Conservation (phyloP, 495 filamentous ascomycete species). For the Lindgomyces ingoldianus region DNA sequence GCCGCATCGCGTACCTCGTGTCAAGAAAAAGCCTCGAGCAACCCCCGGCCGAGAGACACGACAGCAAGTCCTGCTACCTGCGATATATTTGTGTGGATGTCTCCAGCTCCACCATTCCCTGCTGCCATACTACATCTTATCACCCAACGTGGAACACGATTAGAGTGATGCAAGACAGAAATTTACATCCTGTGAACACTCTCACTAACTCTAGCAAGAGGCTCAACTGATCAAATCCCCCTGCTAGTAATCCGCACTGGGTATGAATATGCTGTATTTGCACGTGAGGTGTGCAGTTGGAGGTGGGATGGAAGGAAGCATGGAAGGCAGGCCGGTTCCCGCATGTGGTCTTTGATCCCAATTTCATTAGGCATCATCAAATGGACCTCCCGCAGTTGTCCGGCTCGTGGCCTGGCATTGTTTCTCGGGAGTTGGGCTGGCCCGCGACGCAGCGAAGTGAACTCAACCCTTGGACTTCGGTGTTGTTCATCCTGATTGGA, state of each 20-base stretch:
- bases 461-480: too few species aligned
- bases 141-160: too few species aligned
- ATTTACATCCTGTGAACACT: too few species aligned
- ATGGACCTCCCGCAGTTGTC: background rate
- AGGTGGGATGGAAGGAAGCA: background rate
- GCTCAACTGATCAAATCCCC: too few species aligned
- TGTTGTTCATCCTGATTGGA: too few species aligned
- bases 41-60: conserved; percentile 2
- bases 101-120: background rate
- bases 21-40: conserved; percentile 22
- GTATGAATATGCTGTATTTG: too few species aligned
- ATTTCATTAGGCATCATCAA: background rate
- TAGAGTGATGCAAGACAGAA: too few species aligned
- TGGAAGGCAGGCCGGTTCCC: background rate
- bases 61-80: conserved; percentile 6
- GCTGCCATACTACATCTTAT: background rate
- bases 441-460: background rate
- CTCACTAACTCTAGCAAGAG: too few species aligned
- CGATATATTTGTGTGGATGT: background rate
- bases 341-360: too few species aligned
- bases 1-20: conserved; percentile 15
- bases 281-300: background rate
- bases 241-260: too few species aligned
- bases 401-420: background rate
- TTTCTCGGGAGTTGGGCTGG: background rate